These are phyloP conservation scores for Coemansia sp. DNA, from an alignment of 192 early-diverging fungal species.

Conservation along the genomic window DNA sequence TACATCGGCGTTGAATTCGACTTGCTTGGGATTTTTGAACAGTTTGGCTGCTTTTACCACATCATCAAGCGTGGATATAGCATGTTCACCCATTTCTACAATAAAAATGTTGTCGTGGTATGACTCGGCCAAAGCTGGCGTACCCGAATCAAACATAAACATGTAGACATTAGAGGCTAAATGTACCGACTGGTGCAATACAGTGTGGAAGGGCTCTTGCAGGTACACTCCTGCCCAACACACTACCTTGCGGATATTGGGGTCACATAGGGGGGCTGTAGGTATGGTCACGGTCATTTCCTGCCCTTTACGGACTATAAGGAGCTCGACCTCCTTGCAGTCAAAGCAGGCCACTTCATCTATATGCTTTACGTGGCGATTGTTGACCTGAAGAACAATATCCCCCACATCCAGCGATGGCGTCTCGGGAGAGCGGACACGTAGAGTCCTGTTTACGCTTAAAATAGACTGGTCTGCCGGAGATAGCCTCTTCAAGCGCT, in stretches of 20 bases:
- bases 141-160: background rate
- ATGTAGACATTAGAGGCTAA: slow-evolving; percentile 18
- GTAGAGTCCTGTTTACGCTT: slow-evolving; percentile 10
- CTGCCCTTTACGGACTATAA: slow-evolving; percentile 21
- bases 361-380: slow-evolving; percentile 11
- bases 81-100: slow-evolving; percentile 13
- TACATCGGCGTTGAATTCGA: slow-evolving; percentile 13
- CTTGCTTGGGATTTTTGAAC: slow-evolving; percentile 7
- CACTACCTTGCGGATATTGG: slow-evolving; percentile 18
- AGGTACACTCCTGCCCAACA: slow-evolving; percentile 32
- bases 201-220: slow-evolving; percentile 28
- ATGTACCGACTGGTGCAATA: slow-evolving; percentile 12
- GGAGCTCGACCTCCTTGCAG: slow-evolving; percentile 13
- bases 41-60: slow-evolving; percentile 7
- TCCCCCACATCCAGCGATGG: slow-evolving; percentile 30
- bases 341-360: slow-evolving; percentile 23
- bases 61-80: slow-evolving; percentile 28
- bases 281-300: slow-evolving; percentile 18
- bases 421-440: background rate
- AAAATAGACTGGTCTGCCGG: slow-evolving; percentile 4
- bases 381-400: slow-evolving; percentile 21
- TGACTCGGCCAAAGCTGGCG: background rate
- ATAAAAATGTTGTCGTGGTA: slow-evolving; percentile 11
- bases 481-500: background rate
- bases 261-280: slow-evolving; percentile 9